These are phyloP conservation scores for Leucocoprinus leucothites DNA, from an alignment of 768 basidiomycete genomes.

Conservation along the genomic window DNA sequence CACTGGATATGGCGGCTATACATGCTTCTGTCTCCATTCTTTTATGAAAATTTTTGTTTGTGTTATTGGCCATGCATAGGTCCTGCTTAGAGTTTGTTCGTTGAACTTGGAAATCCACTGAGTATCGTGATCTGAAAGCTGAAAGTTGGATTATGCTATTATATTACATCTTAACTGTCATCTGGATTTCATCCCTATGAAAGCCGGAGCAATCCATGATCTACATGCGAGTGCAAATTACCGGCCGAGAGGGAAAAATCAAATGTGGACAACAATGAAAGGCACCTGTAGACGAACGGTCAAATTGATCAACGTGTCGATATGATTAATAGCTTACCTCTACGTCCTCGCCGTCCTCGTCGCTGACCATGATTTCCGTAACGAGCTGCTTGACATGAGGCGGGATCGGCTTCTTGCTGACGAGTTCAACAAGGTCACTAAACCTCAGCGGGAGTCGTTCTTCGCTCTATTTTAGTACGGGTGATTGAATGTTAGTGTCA, in stretches of 20 bases:
- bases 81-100: no score
- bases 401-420: constrained; percentile 92
- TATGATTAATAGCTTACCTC: constrained; percentile 50
- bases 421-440: constrained; percentile 85
- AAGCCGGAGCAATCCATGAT: not conserved
- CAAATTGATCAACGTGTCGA: not conserved
- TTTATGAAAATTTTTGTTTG: not conserved
- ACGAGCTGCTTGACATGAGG: constrained; percentile 81
- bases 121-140: not conserved
- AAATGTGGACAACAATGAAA: constrained; percentile 75
- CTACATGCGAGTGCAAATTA: not conserved
- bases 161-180: not conserved
- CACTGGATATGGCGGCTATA: constrained; percentile 28
- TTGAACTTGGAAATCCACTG: not conserved
- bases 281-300: constrained; percentile 52
- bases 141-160: not conserved
- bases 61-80: no score
- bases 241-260: constrained; percentile 13
- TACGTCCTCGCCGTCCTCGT: constrained; percentile 92
- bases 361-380: constrained; percentile 92
- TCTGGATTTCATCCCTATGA: no score
- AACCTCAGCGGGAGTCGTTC: constrained; percentile 89
- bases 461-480: constrained; percentile 55
- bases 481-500: constrained; percentile 1
- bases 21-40: constrained; percentile 26